Conservation (phyloP, 2,329 filamentous ascomycete species). For the Cadophora luteo-olivacea region DNA sequence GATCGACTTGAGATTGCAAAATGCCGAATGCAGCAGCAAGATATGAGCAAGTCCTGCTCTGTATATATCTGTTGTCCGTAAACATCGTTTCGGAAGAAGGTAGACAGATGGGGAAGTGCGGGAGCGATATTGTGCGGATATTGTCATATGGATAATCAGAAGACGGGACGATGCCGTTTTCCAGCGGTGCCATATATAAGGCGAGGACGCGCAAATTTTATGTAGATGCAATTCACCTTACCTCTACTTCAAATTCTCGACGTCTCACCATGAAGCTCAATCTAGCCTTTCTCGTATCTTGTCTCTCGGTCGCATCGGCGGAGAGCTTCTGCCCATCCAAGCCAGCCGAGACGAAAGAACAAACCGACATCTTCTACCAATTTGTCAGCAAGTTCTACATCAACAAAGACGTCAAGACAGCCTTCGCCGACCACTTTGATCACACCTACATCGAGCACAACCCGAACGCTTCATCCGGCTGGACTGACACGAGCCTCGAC, state of each 20-base stretch:
- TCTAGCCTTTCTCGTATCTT: not conserved
- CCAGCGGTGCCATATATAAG: not conserved
- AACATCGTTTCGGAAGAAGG: no score
- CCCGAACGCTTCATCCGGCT: slow-evolving; percentile 28
- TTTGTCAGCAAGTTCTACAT: slow-evolving; percentile 33
- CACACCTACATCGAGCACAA: slow-evolving; percentile 37
- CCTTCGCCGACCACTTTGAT: slow-evolving; percentile 30
- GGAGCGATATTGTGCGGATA: not conserved
- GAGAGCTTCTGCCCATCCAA: slow-evolving; percentile 30
- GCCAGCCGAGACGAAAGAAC: slow-evolving; percentile 22
- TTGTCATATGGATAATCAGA: not conserved
- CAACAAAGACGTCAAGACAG: slow-evolving; percentile 29
- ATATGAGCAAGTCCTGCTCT: no score
- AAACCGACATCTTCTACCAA: slow-evolving; percentile 30
- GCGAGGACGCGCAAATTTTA: not conserved
- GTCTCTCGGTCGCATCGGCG: not conserved
- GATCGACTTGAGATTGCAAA: no score
- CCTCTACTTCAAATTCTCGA: no score
- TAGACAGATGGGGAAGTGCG: not conserved
- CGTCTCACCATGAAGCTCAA: slow-evolving; percentile 4
- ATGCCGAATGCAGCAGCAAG: no score
- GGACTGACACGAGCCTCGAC: slow-evolving; percentile 22
- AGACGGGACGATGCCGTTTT: not conserved
- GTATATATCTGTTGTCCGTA: no score
- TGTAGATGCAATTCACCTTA: not conserved